Conservation (phyloP, 306 rosid species). For the Malus sieversii region DNA sequence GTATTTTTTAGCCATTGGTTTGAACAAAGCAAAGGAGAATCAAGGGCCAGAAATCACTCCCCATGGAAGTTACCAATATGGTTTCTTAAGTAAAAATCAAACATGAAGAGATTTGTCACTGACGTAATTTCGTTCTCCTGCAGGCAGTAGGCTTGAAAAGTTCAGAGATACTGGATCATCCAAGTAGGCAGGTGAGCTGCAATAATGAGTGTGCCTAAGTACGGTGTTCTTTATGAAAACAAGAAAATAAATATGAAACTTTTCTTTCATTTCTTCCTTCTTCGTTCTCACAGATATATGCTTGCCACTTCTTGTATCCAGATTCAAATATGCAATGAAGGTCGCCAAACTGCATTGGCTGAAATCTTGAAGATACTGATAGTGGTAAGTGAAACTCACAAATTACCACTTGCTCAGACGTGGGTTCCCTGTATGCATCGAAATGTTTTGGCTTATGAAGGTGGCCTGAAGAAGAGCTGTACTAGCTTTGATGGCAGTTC, state of each 20-base stretch:
- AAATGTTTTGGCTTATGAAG: constrained; percentile 69
- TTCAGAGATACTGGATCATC: constrained; percentile 60
- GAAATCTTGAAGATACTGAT: constrained; percentile 81
- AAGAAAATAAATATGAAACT: constrained; percentile 17
- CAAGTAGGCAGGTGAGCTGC: constrained; percentile 54
- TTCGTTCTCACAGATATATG: constrained; percentile 59
- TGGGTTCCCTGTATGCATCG: constrained; percentile 93
- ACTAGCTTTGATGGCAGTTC: constrained; percentile 74
- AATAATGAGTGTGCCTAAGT: constrained; percentile 17
- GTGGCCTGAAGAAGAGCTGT: constrained; percentile 73
- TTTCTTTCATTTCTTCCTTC: constrained; percentile 32
- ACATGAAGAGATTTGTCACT: constrained; percentile 19
- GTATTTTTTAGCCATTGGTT: no score
- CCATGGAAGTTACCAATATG: not conserved
- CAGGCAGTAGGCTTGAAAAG: constrained; percentile 86
- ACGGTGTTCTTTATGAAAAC: constrained; percentile 11
- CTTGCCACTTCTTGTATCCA: constrained; percentile 75
- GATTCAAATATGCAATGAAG: constrained; percentile 77
- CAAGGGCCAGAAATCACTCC: no score
- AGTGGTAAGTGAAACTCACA: constrained; percentile 71
- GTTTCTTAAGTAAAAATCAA: not conserved
- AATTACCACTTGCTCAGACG: constrained; percentile 89
- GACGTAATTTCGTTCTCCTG: constrained; percentile 33
- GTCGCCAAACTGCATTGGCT: constrained; percentile 63
- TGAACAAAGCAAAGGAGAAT: no score